phyloP scores from a whole-genome alignment of 805 yeast genomes.

The Ogataea methylovora region DNA sequence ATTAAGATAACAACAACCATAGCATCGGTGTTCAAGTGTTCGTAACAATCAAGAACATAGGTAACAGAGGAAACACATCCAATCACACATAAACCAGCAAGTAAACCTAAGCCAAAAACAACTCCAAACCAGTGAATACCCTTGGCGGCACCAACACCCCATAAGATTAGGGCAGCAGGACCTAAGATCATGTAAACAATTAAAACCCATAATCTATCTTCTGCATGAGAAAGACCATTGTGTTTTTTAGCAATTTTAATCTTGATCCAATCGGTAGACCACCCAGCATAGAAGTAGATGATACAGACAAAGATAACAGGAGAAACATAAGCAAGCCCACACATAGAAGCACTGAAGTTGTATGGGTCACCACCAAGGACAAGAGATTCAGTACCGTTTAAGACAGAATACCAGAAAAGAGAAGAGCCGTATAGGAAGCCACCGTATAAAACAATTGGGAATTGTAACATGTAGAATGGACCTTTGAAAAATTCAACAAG shows the following conservation, averaged over 20 bases:
- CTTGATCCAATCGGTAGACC: constrained; percentile 43
- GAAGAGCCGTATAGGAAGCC: constrained; percentile 47
- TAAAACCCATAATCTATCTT: constrained; percentile 49
- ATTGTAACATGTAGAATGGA: constrained; percentile 33
- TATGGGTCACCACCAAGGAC: constrained; percentile 42
- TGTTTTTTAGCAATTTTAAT: constrained; percentile 39
- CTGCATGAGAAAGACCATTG: constrained; percentile 48
- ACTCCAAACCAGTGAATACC: constrained; percentile 49
- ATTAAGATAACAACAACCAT: constrained; percentile 49
- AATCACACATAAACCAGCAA: constrained; percentile 48
- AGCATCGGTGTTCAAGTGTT: constrained; percentile 44
- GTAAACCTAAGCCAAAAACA: constrained; percentile 46
- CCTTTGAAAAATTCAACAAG: constrained; percentile 23
- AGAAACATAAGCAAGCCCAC: constrained; percentile 46
- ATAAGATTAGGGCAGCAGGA: constrained; percentile 47
- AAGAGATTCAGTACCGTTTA: constrained; percentile 40
- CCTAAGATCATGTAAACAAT: constrained; percentile 39
- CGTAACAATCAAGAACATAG: constrained; percentile 49
- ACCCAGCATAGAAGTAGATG: constrained; percentile 40
- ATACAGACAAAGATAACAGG: constrained; percentile 42
- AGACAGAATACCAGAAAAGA: constrained; percentile 39
- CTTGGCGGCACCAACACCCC: constrained; percentile 59
- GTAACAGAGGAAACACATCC: constrained; percentile 46
- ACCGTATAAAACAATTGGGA: constrained; percentile 54
- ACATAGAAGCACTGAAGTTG: constrained; percentile 36